Conservation (phyloP, 257 asterid species). For the Orobanche coerulescens region DNA sequence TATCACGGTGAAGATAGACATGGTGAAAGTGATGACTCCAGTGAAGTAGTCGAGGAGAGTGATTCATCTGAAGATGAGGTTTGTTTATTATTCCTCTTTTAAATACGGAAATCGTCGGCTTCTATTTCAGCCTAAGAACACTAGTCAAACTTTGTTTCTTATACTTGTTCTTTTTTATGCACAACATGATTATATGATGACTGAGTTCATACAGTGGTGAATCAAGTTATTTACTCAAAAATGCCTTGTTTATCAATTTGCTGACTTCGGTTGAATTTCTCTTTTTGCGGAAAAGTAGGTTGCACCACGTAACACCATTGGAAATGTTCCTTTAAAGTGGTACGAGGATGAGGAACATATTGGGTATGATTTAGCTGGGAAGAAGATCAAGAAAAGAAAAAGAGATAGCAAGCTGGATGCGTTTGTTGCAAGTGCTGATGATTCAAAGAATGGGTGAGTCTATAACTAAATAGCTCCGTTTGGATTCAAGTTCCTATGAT, state of each 20-base stretch:
- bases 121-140: not conserved
- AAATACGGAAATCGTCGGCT: too few species aligned
- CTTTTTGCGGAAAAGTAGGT: slow-evolving; percentile 40
- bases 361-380: slow-evolving; percentile 82
- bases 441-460: slow-evolving; percentile 73
- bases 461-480: not conserved
- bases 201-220: not conserved
- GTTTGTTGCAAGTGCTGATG: slow-evolving; percentile 71
- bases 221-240: not conserved
- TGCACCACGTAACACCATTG: slow-evolving; percentile 85
- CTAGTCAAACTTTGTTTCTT: not conserved
- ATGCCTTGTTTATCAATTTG: not conserved
- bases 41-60: slow-evolving; percentile 52
- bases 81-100: slow-evolving; percentile 11
- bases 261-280: slow-evolving; percentile 17
- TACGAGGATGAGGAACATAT: slow-evolving; percentile 92
- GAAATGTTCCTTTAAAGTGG: slow-evolving; percentile 82
- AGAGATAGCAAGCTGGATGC: slow-evolving; percentile 68
- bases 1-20: slow-evolving; percentile 20
- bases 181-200: not conserved
- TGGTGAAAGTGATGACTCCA: slow-evolving; percentile 41
- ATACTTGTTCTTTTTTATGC: not conserved
- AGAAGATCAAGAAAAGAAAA: slow-evolving; percentile 89
- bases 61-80: slow-evolving; percentile 92
- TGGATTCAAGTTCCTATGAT: not conserved